Evolutionary conservation across 2,329 filamentous ascomycete genomes (phyloP), one percentile per base, ranked within the genome.

Genomic region (Lachnum nothofagi): DNA sequence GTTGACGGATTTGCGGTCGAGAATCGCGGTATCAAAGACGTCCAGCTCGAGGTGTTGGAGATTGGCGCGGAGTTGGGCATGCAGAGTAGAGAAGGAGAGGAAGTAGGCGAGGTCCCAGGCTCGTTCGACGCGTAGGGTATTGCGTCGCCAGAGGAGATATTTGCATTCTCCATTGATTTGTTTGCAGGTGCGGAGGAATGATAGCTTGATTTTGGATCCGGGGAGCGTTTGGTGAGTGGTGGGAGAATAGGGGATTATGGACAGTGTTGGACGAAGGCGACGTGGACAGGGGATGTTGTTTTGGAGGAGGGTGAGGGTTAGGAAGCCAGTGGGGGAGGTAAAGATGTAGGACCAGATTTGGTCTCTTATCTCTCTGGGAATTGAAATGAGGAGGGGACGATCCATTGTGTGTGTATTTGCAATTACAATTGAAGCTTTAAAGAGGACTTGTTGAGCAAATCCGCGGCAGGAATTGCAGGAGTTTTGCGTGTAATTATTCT

Each of bases 91-190:
- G 38, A 22, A 40, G 35, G 10, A 9, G 10, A 38, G 35, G 19
- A 38, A 38, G 35, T 20, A 38, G 10, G 4, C 17, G 7, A 37
- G 33, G 33, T 19, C 33, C 25, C 25, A 12, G 6, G 25, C 25
- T 12, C 25, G 25, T 12, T 35, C 33, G 29, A 44, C 4, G 24
- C 19, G 37, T 9, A 40, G 38, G 29, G 17, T 24, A n/a, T 39
- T 40, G 7, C 22, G 19, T 41, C 23, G 3, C 25, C 35, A 47
- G n/a, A 42, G 19, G 12, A 47, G 12, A 22, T n/a, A 12, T 29
- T 33, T 33, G 25, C 17, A 27, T 25, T 52, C 49, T 19, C 20
- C 19, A 33, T 48, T 23, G 29, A 52, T 48, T 9, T 52, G 49
- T 25, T 46, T 48, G 29, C 42, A 48, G 8, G 40, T 38, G 5